Evolutionary conservation across 352 stramenopile genomes (phyloP), one percentile per base, ranked within the genome.

Genomic region (Globisporangium paddicum): DNA sequence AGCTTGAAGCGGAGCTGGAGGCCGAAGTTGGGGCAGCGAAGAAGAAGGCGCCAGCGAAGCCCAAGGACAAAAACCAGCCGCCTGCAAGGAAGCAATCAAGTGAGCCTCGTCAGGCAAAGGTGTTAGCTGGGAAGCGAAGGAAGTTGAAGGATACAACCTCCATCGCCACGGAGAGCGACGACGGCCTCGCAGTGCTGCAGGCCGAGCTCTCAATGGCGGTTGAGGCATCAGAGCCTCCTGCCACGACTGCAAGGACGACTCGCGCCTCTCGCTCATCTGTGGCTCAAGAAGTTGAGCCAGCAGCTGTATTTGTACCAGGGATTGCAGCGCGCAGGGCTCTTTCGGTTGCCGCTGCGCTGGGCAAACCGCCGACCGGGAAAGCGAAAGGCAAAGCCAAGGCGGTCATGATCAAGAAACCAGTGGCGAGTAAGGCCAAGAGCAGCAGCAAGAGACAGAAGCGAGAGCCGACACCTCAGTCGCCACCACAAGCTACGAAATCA

Each of bases 1-100:
- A 66, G 40, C 53, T 66, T 2, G 60, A 66, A 28, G 52, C 60
- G 8, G 52, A 66, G 26, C 47, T 66, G 35, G 60, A 58, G 34
- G 60, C 60, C 0, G 53, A 66, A 11, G 54, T 66, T 23, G 38
- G 26, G 14, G 26, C 19, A 16, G 14, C 54, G 60, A 59, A 52
- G 9, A 37, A 53, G 11, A 30, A 42, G 40, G 19, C 28, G 7
- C 32, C 40, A 16, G 13, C 11, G 5, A 57, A 57, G 23, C 0
- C 10, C 23, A 55, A 55, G 28, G 21, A n/a, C 21, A 56, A 56
- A 18, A 32, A 34, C 30, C 54, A 30, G 18, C 19, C 7, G n/a
- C 32, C 26, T 23, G 16, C 35, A 7, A 60, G 18, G 41, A 60
- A 49, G 11, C 38, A 34, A 32, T 4, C 26, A 1, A 19, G 13